A percentile compares a stretch with the other conserved stretches of the same genome.
These are phyloP conservation scores for Ascochyta clinopodiicola DNA, from an alignment of 2,329 filamentous ascomycete genomes.

Conservation along the genomic window DNA sequence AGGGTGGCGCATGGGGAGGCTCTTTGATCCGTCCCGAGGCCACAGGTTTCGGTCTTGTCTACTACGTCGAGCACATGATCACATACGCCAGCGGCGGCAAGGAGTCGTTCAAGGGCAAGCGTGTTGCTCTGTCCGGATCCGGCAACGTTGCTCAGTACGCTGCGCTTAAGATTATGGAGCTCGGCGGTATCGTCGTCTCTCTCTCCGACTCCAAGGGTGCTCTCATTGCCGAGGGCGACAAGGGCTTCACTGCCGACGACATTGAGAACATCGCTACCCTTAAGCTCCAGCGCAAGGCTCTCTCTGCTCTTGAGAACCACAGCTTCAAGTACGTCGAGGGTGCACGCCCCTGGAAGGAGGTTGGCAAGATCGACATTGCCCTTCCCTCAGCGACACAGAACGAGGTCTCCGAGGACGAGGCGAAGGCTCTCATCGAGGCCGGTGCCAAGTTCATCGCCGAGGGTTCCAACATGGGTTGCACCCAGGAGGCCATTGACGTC, in stretches of 20 bases:
- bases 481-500: slow-evolving; percentile 89
- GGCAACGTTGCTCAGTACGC: slow-evolving; percentile 99
- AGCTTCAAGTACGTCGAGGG: slow-evolving; percentile 87
- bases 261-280: slow-evolving; percentile 79
- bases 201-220: slow-evolving; percentile 91
- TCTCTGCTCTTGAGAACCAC: slow-evolving; percentile 73
- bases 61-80: slow-evolving; percentile 65
- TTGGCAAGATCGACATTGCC: slow-evolving; percentile 86
- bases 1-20: slow-evolving; percentile 92
- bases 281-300: slow-evolving; percentile 85
- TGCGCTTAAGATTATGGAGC: slow-evolving; percentile 93
- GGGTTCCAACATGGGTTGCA: slow-evolving; percentile 99
- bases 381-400: slow-evolving; percentile 97
- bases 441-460: slow-evolving; percentile 90
- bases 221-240: slow-evolving; percentile 74
- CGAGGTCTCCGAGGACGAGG: slow-evolving; percentile 93
- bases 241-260: slow-evolving; percentile 78
- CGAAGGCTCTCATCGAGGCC: slow-evolving; percentile 75
- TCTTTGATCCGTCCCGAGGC: slow-evolving; percentile 94
- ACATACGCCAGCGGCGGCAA: slow-evolving; percentile 78
- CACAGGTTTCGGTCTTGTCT: slow-evolving; percentile 94
- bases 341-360: slow-evolving; percentile 88
- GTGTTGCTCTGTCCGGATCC: slow-evolving; percentile 92
- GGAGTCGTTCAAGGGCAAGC: slow-evolving; percentile 87
- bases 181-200: slow-evolving; percentile 89